Base-by-base conservation (phyloP, 768 basidiomycete species). In the Brasilioporus rufonigricans region DNA sequence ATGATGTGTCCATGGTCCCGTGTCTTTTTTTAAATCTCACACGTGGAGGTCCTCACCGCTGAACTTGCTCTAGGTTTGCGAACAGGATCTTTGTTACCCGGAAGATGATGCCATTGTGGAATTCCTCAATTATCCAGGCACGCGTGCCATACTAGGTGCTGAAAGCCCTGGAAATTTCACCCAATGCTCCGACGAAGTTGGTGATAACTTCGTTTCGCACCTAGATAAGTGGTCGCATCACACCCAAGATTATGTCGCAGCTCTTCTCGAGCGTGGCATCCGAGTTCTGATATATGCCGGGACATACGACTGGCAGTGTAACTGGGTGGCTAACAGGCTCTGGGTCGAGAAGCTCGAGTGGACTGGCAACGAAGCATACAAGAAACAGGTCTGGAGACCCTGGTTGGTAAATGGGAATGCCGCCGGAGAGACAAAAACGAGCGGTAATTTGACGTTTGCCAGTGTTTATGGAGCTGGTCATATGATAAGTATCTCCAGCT, bases 391-490 rank as follows among this genome's bases (percentile, higher is more conserved):
- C 12, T 69, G 84, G 64, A 70, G 73, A 43, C 74, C 81, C 11
- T 90, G 86, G 86, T 61, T 62, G 0, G 78, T 88, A 10, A 73
- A 80, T 56, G 82, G 80, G 12, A 60, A 75, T 50, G 68, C 68
- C 40, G 87, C 79, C 0, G 87, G 87, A 5, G 74, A 75, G 64
- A 82, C 79, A 41, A 82, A 84, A 68, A 75, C 71, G 29, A 76
- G 75, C 33, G 79, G 77, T 8, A 78, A 79, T 19, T 70, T 92
- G 52, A 87, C 85, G 35, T 88, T 84, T 65, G 81, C 79, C 16
- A 87, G 82, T 0, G 70, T 89, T 35, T 70, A 77, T 43, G 85
- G 78, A 5, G 89, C 87, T 27, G 89, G 89, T n/a, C 89, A 91
- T 72, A 86, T 87, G 85, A 86, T 85, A 38, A 61, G 74, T 66